These are phyloP conservation scores for Magnolia sinica DNA, from an alignment of 164 flowering plant species.

Conservation along the genomic window DNA sequence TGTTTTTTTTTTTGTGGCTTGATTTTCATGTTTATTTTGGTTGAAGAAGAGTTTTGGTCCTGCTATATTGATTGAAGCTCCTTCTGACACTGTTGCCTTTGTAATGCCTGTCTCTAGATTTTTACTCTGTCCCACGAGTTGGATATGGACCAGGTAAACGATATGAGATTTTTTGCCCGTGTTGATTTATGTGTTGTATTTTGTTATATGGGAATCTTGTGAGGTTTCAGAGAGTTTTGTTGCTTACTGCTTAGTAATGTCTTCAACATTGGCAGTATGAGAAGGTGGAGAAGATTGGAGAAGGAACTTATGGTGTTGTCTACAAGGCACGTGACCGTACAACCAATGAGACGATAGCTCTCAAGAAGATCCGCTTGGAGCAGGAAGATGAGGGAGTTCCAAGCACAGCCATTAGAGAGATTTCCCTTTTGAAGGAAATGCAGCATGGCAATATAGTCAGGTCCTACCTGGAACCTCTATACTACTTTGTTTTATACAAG, in stretches of 20 bases:
- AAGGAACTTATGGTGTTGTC: constrained; percentile 96
- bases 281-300: constrained; percentile 96
- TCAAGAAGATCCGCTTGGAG: constrained; percentile 92
- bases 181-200: background rate
- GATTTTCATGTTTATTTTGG: background rate
- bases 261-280: constrained; percentile 51
- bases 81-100: background rate
- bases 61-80: background rate
- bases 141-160: constrained; percentile 15
- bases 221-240: background rate
- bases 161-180: background rate
- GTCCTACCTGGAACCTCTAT: constrained; percentile 24
- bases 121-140: background rate
- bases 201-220: background rate
- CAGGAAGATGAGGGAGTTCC: constrained; percentile 99
- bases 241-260: background rate
- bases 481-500: no score
- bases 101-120: constrained; percentile 1
- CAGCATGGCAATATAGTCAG: constrained; percentile 91
- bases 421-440: constrained; percentile 95
- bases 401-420: constrained; percentile 91
- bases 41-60: background rate
- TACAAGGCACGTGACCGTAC: constrained; percentile 82
- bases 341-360: constrained; percentile 81
- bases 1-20: background rate